Base-by-base conservation (phyloP, 2,329 filamentous ascomycete species). In the Esteya vermicola region DNA sequence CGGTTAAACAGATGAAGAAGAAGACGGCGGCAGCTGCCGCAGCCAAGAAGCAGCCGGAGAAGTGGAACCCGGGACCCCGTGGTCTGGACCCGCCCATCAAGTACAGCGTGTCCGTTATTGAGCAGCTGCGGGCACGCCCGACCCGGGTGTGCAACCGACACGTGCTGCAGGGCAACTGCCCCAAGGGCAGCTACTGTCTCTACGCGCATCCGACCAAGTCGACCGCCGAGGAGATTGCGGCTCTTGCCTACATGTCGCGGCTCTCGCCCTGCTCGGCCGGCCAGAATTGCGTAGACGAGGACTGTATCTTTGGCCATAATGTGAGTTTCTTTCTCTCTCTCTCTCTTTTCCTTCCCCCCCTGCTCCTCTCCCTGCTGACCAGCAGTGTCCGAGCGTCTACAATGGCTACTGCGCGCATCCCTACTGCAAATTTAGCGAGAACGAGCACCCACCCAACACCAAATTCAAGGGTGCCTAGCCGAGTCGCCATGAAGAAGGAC, bases 291-390 rank as follows among this genome's bases (percentile, higher is more conserved):
- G 64, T 69, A 7, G 56, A 65, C 4, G 62, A 67, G 2, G 66
- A 69, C 45, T 78, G 74, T 51, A 76, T 78, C 43, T 78, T 78
- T 48, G 74, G 74, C 3, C 74, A 78, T 51, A 67, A 78, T 49
- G 70, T 74, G 51, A 59, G 69, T 62, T 5, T 21, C 19, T 21
- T n/a, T 23, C 13, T 26, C 26, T 33, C 18, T 16, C 4, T 6
- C 33, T 9, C 28, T 27, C 16, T 38, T 14, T 36, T 8, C 30
- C 16, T 33, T 20, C 12, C 18, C 14, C 9, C 23, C 16, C 25
- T 36, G 19, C 27, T 42, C n/a, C 9, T 14, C 10, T n/a, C n/a
- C n/a, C n/a, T n/a, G n/a, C n/a, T n/a, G n/a, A n/a, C n/a, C n/a
- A n/a, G n/a, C 41, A 74, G 70, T 75, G 70, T 47, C 69, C 71